Percentiles rank a stretch among this genome's conserved stretches.
phyloP scores from a whole-genome alignment of 2,329 filamentous ascomycete genomes.

The Thielaviopsis ethacetica region DNA sequence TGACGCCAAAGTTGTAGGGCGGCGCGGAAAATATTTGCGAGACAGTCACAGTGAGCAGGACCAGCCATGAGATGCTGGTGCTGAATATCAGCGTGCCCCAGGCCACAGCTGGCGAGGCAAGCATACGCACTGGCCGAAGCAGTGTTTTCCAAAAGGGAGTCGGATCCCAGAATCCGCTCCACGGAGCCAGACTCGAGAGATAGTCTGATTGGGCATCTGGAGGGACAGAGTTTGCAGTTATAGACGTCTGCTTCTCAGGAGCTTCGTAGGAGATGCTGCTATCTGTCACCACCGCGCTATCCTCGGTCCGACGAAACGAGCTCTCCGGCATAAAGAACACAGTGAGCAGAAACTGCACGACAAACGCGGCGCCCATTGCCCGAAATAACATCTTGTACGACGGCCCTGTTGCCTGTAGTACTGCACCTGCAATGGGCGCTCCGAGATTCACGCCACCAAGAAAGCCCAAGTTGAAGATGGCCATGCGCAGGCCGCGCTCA shows the following conservation, averaged over 20 bases:
- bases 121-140: slow-evolving; percentile 21
- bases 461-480: slow-evolving; percentile 26
- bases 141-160: slow-evolving; percentile 22
- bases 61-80: slow-evolving; percentile 20
- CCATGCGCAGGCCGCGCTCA: slow-evolving; percentile 23
- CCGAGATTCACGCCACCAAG: slow-evolving; percentile 26
- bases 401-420: slow-evolving; percentile 21
- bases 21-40: slow-evolving; percentile 22
- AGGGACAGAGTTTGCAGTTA: slow-evolving; percentile 17
- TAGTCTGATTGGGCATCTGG: slow-evolving; percentile 17
- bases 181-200: slow-evolving; percentile 22
- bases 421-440: slow-evolving; percentile 21
- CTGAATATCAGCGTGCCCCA: slow-evolving; percentile 25
- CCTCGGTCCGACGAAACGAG: slow-evolving; percentile 18
- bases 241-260: slow-evolving; percentile 17
- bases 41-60: slow-evolving; percentile 18
- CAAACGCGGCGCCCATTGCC: slow-evolving; percentile 26
- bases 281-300: not conserved
- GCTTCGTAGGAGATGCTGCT: slow-evolving; percentile 14
- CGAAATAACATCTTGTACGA: slow-evolving; percentile 20
- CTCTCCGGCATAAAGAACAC: slow-evolving; percentile 28
- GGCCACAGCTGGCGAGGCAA: slow-evolving; percentile 21
- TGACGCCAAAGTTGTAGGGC: slow-evolving; percentile 22
- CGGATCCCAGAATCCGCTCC: slow-evolving; percentile 23
- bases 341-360: slow-evolving; percentile 21